Evolutionary conservation across 176 grass and related monocot genomes (phyloP).

Genomic region (Hordeum vulgare): DNA sequence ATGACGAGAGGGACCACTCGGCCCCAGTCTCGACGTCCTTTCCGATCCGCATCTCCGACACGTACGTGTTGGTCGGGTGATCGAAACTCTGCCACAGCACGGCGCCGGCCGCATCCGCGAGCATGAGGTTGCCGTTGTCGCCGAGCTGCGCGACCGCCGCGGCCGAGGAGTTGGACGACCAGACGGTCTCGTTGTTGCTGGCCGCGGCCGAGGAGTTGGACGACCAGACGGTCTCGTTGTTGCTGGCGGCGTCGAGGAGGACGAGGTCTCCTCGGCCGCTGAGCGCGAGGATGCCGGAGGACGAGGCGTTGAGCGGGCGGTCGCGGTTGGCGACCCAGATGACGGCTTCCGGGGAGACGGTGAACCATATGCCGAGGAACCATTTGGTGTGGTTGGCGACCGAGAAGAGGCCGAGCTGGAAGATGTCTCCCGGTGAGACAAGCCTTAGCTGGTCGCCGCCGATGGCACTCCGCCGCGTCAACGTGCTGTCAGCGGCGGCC

Average conservation of each 20-base stretch:
- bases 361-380: slow-evolving; percentile 60
- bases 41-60: slow-evolving; percentile 31
- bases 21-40: slow-evolving; percentile 6
- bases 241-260: slow-evolving; percentile 16
- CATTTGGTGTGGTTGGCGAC: background rate
- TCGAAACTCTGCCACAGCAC: slow-evolving; percentile 60
- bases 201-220: slow-evolving; percentile 20
- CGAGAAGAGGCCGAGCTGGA: slow-evolving; percentile 53
- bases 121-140: slow-evolving; percentile 50
- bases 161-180: slow-evolving; percentile 5
- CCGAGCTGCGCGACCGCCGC: slow-evolving; percentile 15
- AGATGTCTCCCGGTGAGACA: slow-evolving; percentile 15
- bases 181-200: background rate
- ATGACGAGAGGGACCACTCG: slow-evolving; percentile 39
- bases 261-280: slow-evolving; percentile 12
- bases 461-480: slow-evolving; percentile 14
- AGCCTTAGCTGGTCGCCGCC: slow-evolving; percentile 24
- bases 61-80: slow-evolving; percentile 50
- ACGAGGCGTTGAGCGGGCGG: slow-evolving; percentile 19
- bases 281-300: background rate
- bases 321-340: slow-evolving; percentile 73
- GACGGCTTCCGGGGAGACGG: slow-evolving; percentile 21
- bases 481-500: background rate
- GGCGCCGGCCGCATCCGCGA: slow-evolving; percentile 3
- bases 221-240: slow-evolving; percentile 10